phyloP scores from a whole-genome alignment of 2,329 filamentous ascomycete species.

The Pestalotiopsis sp. region DNA sequence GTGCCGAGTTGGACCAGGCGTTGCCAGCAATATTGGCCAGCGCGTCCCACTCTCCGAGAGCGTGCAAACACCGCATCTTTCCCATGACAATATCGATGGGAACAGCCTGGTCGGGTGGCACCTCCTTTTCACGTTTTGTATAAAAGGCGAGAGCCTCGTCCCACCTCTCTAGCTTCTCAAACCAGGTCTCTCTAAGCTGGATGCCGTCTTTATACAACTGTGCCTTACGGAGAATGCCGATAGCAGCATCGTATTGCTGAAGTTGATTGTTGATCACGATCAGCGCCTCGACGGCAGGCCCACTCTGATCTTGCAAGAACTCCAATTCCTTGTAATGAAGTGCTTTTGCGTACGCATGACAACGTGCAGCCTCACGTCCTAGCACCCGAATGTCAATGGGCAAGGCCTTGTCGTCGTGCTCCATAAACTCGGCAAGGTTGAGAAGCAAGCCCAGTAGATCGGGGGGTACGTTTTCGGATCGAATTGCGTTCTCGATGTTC shows the following conservation, averaged over 20 bases:
- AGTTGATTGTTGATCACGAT: slow-evolving; percentile 99
- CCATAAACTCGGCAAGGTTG: slow-evolving; percentile 99
- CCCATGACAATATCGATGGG: slow-evolving; percentile 98
- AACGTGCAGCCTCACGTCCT: slow-evolving; percentile 92
- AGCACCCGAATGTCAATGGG: slow-evolving; percentile 96
- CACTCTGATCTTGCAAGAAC: slow-evolving; percentile 96
- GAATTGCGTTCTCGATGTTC: slow-evolving; percentile 94
- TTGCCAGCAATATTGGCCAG: slow-evolving; percentile 86
- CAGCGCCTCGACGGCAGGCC: slow-evolving; percentile 90
- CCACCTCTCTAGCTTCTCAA: slow-evolving; percentile 97
- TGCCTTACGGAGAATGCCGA: slow-evolving; percentile 94
- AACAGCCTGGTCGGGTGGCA: slow-evolving; percentile 55
- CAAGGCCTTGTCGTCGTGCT: slow-evolving; percentile 97
- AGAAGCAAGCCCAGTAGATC: slow-evolving; percentile 93
- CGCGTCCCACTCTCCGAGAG: slow-evolving; percentile 95
- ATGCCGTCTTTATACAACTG: slow-evolving; percentile 93
- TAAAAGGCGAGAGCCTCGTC: slow-evolving; percentile 95
- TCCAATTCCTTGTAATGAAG: slow-evolving; percentile 99
- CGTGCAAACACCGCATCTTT: slow-evolving; percentile 98
- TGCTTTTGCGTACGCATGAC: slow-evolving; percentile 97
- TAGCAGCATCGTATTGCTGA: slow-evolving; percentile 97
- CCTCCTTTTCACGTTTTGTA: slow-evolving; percentile 78
- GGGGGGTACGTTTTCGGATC: slow-evolving; percentile 92
- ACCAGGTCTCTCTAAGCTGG: slow-evolving; percentile 96
- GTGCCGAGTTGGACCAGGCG: slow-evolving; percentile 88